Base-by-base conservation (phyloP, 164 flowering plant species). In the Saururus chinensis region DNA sequence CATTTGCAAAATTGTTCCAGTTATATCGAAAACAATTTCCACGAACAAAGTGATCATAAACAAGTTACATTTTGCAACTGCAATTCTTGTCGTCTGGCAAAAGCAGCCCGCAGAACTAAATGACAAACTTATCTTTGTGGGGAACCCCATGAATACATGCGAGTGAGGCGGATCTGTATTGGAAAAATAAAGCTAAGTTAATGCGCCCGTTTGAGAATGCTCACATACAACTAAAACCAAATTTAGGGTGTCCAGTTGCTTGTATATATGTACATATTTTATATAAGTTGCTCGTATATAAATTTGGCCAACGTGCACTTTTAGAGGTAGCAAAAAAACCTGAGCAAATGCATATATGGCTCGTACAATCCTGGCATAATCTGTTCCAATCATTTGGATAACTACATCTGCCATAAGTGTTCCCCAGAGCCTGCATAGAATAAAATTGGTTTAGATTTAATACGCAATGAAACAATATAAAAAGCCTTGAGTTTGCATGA, bases 301-400 rank as follows among this genome's bases (percentile, higher is more conserved):
- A 12, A 45, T 8, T 45, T 13, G 4, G 11, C 2, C 49, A 45
- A 12, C 14, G 14, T 45, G 6, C 37, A 30, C 37, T 30, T 30
- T 30, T 30, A 22, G 13, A 17, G 48, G 6, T 51, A 37, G 25
- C 21, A 62, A 41, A 24, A 17, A 17, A 22, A 93, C 97, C 96
- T 86, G 96, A 1, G 97, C 96, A 80, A 89, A 84, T 60, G 91
- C 96, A 81, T 81, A 89, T 58, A 90, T 85, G 66, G 97, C 97
- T 56, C 85, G 85, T 58, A 90, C 60, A 48, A 93, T 84, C 77
- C 98, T 80, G 53, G 93, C 87, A 82, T 93, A 93, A 80, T 93
- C 98, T 67, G 98, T 93, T 59, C 97, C 98, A 52, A 90, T 84
- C 96, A 89, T 93, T 73, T 89, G 98, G 71, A 89, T 93, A 56